A percentile compares a stretch with the other conserved stretches of the same genome.
phyloP scores from a whole-genome alignment of 2,329 filamentous ascomycete species.

The Eutypella sp. region DNA sequence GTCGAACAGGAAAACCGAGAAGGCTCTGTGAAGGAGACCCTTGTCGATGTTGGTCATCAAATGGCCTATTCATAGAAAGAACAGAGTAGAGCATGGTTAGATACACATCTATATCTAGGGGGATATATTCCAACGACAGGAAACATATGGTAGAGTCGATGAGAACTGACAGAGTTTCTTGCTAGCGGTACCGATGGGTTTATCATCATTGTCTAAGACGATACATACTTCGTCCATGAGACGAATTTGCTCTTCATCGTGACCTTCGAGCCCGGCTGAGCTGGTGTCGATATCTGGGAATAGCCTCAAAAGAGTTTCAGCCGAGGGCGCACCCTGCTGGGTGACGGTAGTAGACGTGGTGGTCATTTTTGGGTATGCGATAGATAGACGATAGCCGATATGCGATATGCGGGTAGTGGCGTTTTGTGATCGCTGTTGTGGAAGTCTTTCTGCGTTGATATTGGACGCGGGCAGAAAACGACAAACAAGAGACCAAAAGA shows the following conservation, averaged over 20 bases:
- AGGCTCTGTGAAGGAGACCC: constrained; percentile 92
- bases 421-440: no score
- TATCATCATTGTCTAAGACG: constrained; percentile 86
- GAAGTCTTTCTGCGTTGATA: no score
- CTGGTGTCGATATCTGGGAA: constrained; percentile 78
- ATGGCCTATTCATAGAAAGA: constrained; percentile 63
- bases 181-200: constrained; percentile 90
- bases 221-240: constrained; percentile 99
- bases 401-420: no score
- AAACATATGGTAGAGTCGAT: no score
- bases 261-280: constrained; percentile 74
- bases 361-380: no score
- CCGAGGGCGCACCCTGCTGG: constrained; percentile 57
- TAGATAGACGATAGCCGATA: no score
- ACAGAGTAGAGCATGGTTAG: no score
- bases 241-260: constrained; percentile 96
- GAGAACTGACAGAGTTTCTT: constrained; percentile 93
- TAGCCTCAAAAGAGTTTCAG: constrained; percentile 77
- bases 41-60: constrained; percentile 98
- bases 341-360: constrained; percentile 40
- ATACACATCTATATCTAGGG: background rate
- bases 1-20: constrained; percentile 97
- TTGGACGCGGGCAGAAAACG: no score
- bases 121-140: no score
- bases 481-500: no score